Conservation (phyloP, 805 yeast genomes). For the Candida insectorum region DNA sequence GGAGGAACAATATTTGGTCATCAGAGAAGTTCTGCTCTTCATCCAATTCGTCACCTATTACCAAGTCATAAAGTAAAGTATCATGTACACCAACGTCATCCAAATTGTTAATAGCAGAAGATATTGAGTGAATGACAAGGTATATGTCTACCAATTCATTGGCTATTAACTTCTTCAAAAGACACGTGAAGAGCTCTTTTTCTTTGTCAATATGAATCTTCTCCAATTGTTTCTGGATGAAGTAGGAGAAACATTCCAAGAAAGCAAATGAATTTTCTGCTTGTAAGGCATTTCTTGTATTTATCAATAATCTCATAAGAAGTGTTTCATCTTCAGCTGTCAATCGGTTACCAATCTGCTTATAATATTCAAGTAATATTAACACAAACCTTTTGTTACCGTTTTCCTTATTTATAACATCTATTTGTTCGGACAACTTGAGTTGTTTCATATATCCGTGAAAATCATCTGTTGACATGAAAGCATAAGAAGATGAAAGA, state of each 20-base stretch:
- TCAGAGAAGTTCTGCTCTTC: neutral
- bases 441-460: constrained; percentile 4
- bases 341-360: constrained; percentile 4
- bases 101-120: constrained; percentile 2
- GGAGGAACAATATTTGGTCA: constrained; percentile 4
- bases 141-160: constrained; percentile 7
- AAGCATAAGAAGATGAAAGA: constrained; percentile 8
- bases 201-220: constrained; percentile 1
- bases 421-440: constrained; percentile 8
- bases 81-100: constrained; percentile 1
- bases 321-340: constrained; percentile 4
- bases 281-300: constrained; percentile 6
- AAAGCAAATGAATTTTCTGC: constrained; percentile 7
- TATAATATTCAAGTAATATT: constrained; percentile 11
- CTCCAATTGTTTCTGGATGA: constrained; percentile 5
- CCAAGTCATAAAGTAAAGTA: constrained; percentile 6
- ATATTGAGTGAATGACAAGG: constrained; percentile 1
- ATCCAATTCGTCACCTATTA: constrained; percentile 3
- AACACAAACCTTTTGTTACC: constrained; percentile 6
- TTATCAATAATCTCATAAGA: constrained; percentile 11
- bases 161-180: constrained; percentile 6
- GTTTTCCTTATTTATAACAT: constrained; percentile 4
- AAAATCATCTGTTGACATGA: constrained; percentile 7
- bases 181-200: neutral
- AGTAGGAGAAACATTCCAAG: constrained; percentile 10